Evolutionary conservation across 2,329 filamentous ascomycete species (phyloP).

Genomic region (Xylariaceae sp.): DNA sequence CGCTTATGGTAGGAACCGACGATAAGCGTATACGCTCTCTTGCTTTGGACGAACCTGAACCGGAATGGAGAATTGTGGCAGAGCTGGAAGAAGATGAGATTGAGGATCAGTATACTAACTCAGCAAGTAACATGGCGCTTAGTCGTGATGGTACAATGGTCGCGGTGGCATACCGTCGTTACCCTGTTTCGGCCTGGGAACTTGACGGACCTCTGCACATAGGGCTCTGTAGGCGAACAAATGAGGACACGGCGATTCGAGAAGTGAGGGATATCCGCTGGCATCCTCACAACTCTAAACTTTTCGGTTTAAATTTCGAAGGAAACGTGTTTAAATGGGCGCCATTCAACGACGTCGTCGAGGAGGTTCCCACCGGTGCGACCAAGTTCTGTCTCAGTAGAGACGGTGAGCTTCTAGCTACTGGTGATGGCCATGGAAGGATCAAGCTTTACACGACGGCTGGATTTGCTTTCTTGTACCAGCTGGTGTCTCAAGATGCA

Average conservation of each 20-base stretch:
- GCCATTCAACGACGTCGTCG: slow-evolving; percentile 26
- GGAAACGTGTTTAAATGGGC: slow-evolving; percentile 36
- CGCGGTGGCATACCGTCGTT: slow-evolving; percentile 27
- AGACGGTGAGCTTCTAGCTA: slow-evolving; percentile 29
- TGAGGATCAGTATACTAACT: slow-evolving; percentile 12
- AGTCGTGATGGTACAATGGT: background rate
- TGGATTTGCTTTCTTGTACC: slow-evolving; percentile 26
- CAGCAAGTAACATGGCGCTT: slow-evolving; percentile 1
- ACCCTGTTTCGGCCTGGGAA: slow-evolving; percentile 30
- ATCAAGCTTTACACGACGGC: slow-evolving; percentile 25
- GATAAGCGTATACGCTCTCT: slow-evolving; percentile 21
- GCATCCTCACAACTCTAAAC: slow-evolving; percentile 27
- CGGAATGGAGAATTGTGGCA: slow-evolving; percentile 19
- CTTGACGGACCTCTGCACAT: slow-evolving; percentile 22
- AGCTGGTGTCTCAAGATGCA: slow-evolving; percentile 25
- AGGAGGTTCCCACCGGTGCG: slow-evolving; percentile 23
- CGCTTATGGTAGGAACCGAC: slow-evolving; percentile 23
- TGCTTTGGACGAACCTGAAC: slow-evolving; percentile 10
- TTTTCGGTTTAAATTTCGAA: slow-evolving; percentile 32
- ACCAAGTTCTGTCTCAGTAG: slow-evolving; percentile 21
- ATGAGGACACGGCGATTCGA: slow-evolving; percentile 11
- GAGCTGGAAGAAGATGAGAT: slow-evolving; percentile 23
- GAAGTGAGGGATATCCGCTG: slow-evolving; percentile 26
- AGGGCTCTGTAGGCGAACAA: slow-evolving; percentile 27
- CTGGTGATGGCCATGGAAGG: slow-evolving; percentile 25